Evolutionary conservation across 148 eudicot genomes (phyloP), one percentile per base, ranked within the genome.

Genomic region (Mesembryanthemum crystallinum): DNA sequence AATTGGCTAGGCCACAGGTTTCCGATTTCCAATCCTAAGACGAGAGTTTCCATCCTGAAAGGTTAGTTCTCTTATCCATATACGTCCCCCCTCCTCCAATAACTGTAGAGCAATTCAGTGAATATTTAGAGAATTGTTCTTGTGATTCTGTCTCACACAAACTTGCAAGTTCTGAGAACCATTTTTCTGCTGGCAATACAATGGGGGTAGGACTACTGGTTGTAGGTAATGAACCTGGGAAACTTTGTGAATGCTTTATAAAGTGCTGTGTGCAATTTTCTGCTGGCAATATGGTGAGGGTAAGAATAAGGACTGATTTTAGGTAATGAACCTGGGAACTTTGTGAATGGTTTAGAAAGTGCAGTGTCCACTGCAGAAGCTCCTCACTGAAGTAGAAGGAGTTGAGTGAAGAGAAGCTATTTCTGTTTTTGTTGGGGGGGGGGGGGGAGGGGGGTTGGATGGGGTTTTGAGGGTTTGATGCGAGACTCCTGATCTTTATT

Each of bases 11-110:
- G 98, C 32, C 88, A 87, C 75, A 86, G 85, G 61, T 92, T 87
- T 81, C 94, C 98, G 27, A 84, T 95, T 74, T 88, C 97, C 37
- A 90, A 95, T 87, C 96, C 98, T n/a, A 90, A 95, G 89, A 90
- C 92, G 59, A 86, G 98, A 79, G 97, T 90, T 72, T 86, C 89
- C 75, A 95, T 95, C 78, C 82, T 92, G 69, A 95, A 92, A 92
- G 98, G 98, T 95, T 23, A 29, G 79, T 66, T 21, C 30, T 42
- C 37, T 27, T 25, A 28, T 74, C 39, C 39, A 45, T 62, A 35
- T 49, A 43, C 28, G 33, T 27, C 5, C 7, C 1, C 15, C 3
- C 47, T 28, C 43, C 30, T n/a, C 52, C 52, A 17, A 0, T 21
- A 73, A 27, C 5, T 35, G 13, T 39, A 27, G 11, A 45, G 15